Conservation (phyloP, 441 rosid species). For the Viola pubescens region DNA sequence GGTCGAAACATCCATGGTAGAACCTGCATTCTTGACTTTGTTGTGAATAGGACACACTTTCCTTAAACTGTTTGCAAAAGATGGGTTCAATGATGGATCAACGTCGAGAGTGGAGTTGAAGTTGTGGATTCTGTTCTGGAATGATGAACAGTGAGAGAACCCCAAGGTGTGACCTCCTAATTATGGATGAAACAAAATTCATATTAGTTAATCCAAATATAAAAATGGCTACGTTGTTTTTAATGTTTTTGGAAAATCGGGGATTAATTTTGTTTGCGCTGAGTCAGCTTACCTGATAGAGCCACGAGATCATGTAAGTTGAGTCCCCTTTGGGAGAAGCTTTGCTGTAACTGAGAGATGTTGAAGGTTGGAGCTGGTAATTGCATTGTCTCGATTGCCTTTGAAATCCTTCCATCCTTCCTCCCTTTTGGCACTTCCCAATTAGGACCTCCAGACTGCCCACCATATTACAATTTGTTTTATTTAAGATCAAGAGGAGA, state of each 20-base stretch:
- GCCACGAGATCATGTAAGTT: constrained; percentile 46
- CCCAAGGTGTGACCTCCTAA: constrained; percentile 59
- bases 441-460: constrained; percentile 53
- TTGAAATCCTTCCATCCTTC: constrained; percentile 52
- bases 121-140: constrained; percentile 47
- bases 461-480: neutral
- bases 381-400: constrained; percentile 43
- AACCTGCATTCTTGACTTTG: constrained; percentile 37
- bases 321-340: constrained; percentile 56
- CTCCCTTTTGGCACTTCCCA: constrained; percentile 66
- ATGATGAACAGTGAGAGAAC: constrained; percentile 56
- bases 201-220: neutral
- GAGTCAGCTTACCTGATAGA: constrained; percentile 32
- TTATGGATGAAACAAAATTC: neutral
- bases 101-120: constrained; percentile 31
- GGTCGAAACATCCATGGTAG: constrained; percentile 35
- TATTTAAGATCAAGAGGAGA: no score
- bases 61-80: constrained; percentile 39
- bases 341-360: constrained; percentile 45
- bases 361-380: constrained; percentile 48
- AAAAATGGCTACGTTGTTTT: neutral
- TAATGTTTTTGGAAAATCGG: neutral
- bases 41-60: constrained; percentile 32
- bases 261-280: neutral
- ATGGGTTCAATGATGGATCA: constrained; percentile 42